Evolutionary conservation across 2,329 filamentous ascomycete species (phyloP).

Genomic region (Penicillium concentricum): DNA sequence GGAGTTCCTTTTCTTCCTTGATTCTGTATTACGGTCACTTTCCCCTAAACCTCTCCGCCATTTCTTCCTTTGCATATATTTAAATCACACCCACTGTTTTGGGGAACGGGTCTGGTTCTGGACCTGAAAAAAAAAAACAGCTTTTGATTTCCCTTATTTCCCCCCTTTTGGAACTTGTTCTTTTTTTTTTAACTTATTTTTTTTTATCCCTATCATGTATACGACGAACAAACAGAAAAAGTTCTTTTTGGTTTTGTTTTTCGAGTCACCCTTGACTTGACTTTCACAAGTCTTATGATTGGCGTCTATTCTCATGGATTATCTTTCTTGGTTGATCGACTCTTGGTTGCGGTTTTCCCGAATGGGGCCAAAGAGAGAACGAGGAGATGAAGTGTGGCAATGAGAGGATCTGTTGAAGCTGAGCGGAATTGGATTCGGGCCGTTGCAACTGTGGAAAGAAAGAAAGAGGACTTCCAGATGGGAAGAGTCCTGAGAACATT

Average conservation of each 20-base stretch:
- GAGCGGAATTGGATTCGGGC: conserved; percentile 16
- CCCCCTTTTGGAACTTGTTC: conserved; percentile 23
- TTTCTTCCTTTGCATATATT: conserved; percentile 44
- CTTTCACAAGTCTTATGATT: conserved; percentile 41
- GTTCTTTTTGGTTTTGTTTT: conserved; percentile 17
- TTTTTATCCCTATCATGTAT: conserved; percentile 36
- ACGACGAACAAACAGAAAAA: conserved; percentile 42
- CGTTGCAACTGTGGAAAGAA: conserved; percentile 17
- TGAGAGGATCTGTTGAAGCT: conserved; percentile 28
- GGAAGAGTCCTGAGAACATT: conserved; percentile 26
- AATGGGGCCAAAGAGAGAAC: conserved; percentile 35
- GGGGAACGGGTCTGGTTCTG: conserved; percentile 4
- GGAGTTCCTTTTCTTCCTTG: conserved; percentile 13
- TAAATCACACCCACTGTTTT: conserved; percentile 23
- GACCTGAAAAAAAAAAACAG: background rate
- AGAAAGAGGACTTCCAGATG: conserved; percentile 13
- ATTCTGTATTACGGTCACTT: conserved; percentile 33
- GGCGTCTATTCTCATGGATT: conserved; percentile 40
- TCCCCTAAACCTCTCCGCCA: conserved; percentile 25
- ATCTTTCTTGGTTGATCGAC: conserved; percentile 33
- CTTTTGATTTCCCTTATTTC: conserved; percentile 24
- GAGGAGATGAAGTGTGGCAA: conserved; percentile 33
- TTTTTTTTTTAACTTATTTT: conserved; percentile 31
- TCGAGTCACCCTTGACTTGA: conserved; percentile 38
- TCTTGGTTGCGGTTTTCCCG: conserved; percentile 29